Percentiles rank a stretch among this genome's conserved stretches.
phyloP scores from a whole-genome alignment of 2,329 filamentous ascomycete species.

The Daldinia sp. region DNA sequence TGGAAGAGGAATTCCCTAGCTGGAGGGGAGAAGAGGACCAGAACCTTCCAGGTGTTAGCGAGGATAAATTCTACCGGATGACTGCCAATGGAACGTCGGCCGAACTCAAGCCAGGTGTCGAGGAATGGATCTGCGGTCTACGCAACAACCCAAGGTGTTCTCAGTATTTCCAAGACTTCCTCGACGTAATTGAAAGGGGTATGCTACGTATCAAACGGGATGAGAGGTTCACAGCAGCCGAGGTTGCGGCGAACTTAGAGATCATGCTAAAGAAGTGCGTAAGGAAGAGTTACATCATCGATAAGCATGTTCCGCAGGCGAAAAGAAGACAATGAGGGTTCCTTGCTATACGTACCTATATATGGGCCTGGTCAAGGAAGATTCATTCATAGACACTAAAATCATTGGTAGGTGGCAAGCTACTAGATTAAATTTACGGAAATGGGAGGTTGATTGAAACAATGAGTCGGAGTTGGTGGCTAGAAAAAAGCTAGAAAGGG shows the following conservation, averaged over 20 bases:
- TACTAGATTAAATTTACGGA: background rate
- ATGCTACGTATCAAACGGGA: conserved; percentile 22
- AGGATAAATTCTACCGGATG: conserved; percentile 28
- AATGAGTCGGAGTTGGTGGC: background rate
- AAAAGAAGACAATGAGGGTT: background rate
- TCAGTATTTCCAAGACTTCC: conserved; percentile 12
- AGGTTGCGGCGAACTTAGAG: conserved; percentile 10
- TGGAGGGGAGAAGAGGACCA: conserved; percentile 13
- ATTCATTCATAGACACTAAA: background rate
- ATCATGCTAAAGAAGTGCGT: background rate
- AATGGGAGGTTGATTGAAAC: background rate
- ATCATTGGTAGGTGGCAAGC: background rate
- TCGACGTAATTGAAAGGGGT: conserved; percentile 12
- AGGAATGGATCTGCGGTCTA: conserved; percentile 15
- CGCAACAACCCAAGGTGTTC: conserved; percentile 12
- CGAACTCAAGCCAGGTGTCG: conserved; percentile 18
- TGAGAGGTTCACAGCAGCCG: conserved; percentile 10
- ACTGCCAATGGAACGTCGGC: background rate
- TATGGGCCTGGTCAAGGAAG: background rate
- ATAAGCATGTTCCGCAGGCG: background rate
- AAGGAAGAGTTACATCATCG: background rate
- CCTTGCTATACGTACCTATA: background rate
- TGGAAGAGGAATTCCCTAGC: conserved; percentile 22
- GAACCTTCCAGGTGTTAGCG: background rate
- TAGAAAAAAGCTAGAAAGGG: background rate